A percentile compares a stretch with the other conserved stretches of the same genome.
Evolutionary conservation across 2,329 filamentous ascomycete genomes (phyloP).

Genomic region (Capronia coronata): DNA sequence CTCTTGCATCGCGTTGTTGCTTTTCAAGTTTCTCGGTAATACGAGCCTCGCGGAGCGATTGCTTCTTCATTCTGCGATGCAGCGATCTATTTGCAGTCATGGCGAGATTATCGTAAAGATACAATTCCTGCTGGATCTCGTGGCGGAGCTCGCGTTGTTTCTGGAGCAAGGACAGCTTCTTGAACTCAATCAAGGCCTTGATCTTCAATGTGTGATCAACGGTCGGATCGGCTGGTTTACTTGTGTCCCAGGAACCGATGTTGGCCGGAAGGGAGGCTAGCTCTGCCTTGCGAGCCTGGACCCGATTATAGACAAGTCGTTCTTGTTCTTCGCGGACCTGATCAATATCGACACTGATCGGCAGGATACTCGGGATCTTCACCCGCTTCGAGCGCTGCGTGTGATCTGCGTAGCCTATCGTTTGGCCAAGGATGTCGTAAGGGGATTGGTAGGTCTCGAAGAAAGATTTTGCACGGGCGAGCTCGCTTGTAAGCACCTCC

Average conservation of each 20-base stretch:
- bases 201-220: slow-evolving; percentile 78
- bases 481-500: slow-evolving; percentile 29
- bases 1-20: slow-evolving; percentile 91
- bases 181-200: slow-evolving; percentile 91
- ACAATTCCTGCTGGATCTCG: slow-evolving; percentile 83
- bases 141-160: slow-evolving; percentile 83
- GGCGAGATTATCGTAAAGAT: slow-evolving; percentile 89
- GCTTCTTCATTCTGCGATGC: slow-evolving; percentile 95
- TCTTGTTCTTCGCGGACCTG: slow-evolving; percentile 81
- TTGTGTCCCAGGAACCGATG: slow-evolving; percentile 76
- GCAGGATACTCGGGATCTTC: slow-evolving; percentile 81
- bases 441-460: slow-evolving; percentile 74
- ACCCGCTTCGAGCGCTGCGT: slow-evolving; percentile 66
- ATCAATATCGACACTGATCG: slow-evolving; percentile 80
- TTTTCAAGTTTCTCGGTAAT: slow-evolving; percentile 99
- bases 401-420: slow-evolving; percentile 76
- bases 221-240: slow-evolving; percentile 60
- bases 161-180: slow-evolving; percentile 76
- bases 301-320: slow-evolving; percentile 80
- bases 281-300: slow-evolving; percentile 76
- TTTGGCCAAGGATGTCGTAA: slow-evolving; percentile 51
- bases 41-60: slow-evolving; percentile 85
- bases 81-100: slow-evolving; percentile 92
- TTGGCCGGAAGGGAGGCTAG: slow-evolving; percentile 79
- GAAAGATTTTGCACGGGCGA: slow-evolving; percentile 32